Conservation (phyloP, 2,329 filamentous ascomycete genomes). For the Venturia aucupariae region DNA sequence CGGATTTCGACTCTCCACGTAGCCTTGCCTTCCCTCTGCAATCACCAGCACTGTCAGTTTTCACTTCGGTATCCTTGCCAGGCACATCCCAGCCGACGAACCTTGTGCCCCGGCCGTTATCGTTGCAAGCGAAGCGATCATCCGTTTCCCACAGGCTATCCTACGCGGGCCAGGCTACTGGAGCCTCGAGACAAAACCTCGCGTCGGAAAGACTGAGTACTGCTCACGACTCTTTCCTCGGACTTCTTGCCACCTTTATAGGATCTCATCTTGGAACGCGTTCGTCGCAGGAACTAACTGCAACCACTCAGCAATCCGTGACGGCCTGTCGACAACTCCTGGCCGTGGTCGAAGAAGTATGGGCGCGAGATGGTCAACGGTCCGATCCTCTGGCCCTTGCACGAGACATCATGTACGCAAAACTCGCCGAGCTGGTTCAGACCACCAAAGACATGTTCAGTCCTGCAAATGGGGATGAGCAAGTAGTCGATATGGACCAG, state of each 20-base stretch:
- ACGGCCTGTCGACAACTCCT: conserved; percentile 72
- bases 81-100: conserved; percentile 19
- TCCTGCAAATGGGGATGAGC: conserved; percentile 59
- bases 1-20: not conserved
- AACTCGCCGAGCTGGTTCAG: conserved; percentile 69
- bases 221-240: conserved; percentile 81
- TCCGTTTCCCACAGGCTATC: conserved; percentile 66
- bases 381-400: conserved; percentile 58
- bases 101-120: conserved; percentile 18
- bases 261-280: conserved; percentile 90
- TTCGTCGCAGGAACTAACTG: conserved; percentile 71
- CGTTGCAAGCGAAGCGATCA: conserved; percentile 34
- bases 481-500: conserved; percentile 72
- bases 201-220: conserved; percentile 73
- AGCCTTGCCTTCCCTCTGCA: conserved; percentile 5
- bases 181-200: conserved; percentile 55
- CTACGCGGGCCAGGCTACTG: conserved; percentile 57
- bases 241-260: conserved; percentile 86
- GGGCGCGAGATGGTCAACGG: conserved; percentile 62
- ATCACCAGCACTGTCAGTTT: not conserved
- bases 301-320: conserved; percentile 75
- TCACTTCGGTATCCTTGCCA: conserved; percentile 28
- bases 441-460: conserved; percentile 72
- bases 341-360: conserved; percentile 71
- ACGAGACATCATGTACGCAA: conserved; percentile 67